Percentiles rank a stretch among this genome's conserved stretches.
Evolutionary conservation across 2,329 filamentous ascomycete genomes (phyloP).

Genomic region (Macrophomina pseudophaseolina): DNA sequence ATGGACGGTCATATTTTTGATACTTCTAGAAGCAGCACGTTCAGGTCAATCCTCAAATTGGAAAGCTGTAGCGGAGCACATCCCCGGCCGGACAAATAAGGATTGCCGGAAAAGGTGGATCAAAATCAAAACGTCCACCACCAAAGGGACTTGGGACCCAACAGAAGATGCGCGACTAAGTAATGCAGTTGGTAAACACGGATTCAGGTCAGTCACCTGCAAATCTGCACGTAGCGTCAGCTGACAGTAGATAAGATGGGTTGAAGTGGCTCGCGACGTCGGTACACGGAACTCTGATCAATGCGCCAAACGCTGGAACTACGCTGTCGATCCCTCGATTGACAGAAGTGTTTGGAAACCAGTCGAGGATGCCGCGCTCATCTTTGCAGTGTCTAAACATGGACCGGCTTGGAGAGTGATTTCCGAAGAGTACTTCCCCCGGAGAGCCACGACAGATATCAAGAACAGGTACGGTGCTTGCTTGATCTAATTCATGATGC

Average conservation of each 20-base stretch:
- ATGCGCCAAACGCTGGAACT: slow-evolving; percentile 13
- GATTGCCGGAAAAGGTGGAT: slow-evolving; percentile 29
- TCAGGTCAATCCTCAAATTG: slow-evolving; percentile 3
- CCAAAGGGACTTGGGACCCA: slow-evolving; percentile 24
- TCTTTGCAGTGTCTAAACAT: background rate
- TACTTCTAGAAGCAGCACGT: background rate
- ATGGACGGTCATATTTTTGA: too few species aligned
- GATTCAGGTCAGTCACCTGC: background rate
- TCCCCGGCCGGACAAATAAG: slow-evolving; percentile 28
- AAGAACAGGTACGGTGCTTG: slow-evolving; percentile 8
- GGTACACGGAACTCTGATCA: slow-evolving; percentile 7
- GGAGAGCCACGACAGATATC: slow-evolving; percentile 15
- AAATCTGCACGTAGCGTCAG: too few species aligned
- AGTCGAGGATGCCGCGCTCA: background rate
- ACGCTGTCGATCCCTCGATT: slow-evolving; percentile 1
- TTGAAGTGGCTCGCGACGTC: slow-evolving; percentile 1
- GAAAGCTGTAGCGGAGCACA: slow-evolving; percentile 15
- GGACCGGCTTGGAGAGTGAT: slow-evolving; percentile 2
- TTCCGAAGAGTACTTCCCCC: background rate
- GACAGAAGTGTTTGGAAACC: background rate
- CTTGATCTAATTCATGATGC: too few species aligned
- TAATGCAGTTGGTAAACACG: background rate
- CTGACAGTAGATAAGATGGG: background rate
- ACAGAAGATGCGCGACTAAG: slow-evolving; percentile 18
- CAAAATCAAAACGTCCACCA: slow-evolving; percentile 22